Conservation (phyloP, 371 early-diverging fungal species). For the Mortierella sp. region DNA sequence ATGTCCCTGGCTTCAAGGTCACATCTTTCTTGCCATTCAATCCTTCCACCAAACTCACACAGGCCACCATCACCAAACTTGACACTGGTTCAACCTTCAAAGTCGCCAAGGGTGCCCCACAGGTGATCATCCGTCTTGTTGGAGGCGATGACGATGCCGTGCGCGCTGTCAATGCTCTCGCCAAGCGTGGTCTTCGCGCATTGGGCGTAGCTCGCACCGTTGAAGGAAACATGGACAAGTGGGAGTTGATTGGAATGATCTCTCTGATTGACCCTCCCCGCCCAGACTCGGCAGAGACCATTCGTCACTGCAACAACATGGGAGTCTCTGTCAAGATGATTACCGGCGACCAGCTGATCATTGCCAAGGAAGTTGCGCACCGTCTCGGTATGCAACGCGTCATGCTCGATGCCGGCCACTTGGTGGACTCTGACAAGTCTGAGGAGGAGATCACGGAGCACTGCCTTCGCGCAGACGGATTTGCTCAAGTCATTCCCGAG, state of each 20-base stretch:
- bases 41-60: conserved; percentile 90
- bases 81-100: conserved; percentile 76
- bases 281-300: conserved; percentile 71
- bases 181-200: conserved; percentile 89
- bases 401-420: conserved; percentile 80
- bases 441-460: conserved; percentile 88
- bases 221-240: conserved; percentile 73
- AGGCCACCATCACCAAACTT: conserved; percentile 82
- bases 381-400: conserved; percentile 86
- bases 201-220: conserved; percentile 89
- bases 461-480: conserved; percentile 89
- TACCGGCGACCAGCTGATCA: conserved; percentile 91
- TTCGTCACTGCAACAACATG: conserved; percentile 70
- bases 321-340: conserved; percentile 92
- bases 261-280: conserved; percentile 92
- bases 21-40: conserved; percentile 92
- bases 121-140: conserved; percentile 85
- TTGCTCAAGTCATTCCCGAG: conserved; percentile 96
- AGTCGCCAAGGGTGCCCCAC: conserved; percentile 96
- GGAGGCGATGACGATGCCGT: conserved; percentile 84
- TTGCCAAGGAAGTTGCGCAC: conserved; percentile 89
- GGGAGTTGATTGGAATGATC: conserved; percentile 78
- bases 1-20: conserved; percentile 88
- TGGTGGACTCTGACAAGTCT: conserved; percentile 82
- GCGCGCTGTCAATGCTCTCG: conserved; percentile 82